These are phyloP conservation scores for Syzygium oleosum DNA, from an alignment of 345 rosid species.

Conservation along the genomic window DNA sequence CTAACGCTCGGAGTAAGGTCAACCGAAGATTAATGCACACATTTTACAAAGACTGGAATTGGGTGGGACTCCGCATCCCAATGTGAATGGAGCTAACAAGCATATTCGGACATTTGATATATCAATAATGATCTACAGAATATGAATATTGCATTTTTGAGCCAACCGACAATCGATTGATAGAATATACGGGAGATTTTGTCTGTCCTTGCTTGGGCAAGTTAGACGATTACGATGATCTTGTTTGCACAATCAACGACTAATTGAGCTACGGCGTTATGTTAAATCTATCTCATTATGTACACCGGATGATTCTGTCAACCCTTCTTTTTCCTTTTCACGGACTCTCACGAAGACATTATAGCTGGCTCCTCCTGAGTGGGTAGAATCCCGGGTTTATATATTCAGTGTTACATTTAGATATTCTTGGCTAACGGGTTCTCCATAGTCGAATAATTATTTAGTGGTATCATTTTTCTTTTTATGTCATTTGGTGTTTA, in stretches of 20 bases:
- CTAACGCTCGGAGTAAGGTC: neutral
- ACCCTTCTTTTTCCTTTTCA: neutral
- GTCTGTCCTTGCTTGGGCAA: too few species aligned
- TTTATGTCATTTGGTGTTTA: neutral
- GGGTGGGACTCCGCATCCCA: neutral
- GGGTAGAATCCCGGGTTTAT: neutral
- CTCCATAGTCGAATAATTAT: neutral
- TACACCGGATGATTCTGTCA: accelerated
- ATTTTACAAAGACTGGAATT: too few species aligned
- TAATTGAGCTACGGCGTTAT: neutral
- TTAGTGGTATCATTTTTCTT: neutral
- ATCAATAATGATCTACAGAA: too few species aligned
- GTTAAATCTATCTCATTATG: too few species aligned
- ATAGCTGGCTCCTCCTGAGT: neutral
- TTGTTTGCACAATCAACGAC: neutral
- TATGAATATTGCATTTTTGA: neutral
- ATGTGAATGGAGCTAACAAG: neutral
- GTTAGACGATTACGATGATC: neutral
- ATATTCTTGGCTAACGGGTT: too few species aligned
- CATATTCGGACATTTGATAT: too few species aligned
- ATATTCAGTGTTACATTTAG: too few species aligned
- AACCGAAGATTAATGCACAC: neutral
- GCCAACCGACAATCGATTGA: neutral
- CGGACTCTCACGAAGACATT: neutral
- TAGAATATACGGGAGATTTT: too few species aligned